A percentile compares a stretch with the other conserved stretches of the same genome.
Evolutionary conservation across 1,284 basidiomycete species (phyloP).

Genomic region (Trichosporon asahii): DNA sequence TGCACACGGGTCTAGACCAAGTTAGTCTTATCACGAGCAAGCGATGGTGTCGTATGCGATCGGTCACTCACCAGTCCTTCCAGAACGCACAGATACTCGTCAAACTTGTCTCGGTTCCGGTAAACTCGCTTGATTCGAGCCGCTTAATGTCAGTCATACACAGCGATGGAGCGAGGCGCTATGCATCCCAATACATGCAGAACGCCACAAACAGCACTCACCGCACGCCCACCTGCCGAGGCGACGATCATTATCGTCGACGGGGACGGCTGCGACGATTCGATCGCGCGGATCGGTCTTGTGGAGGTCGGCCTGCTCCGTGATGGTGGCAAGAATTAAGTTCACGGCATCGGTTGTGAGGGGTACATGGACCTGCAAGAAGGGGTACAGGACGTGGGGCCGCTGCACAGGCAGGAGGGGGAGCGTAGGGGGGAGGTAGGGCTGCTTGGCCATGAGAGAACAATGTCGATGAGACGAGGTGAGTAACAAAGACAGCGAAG

Average conservation of each 20-base stretch:
- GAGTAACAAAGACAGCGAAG: neutral
- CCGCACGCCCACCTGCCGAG: slow-evolving; percentile 47
- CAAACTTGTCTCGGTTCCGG: slow-evolving; percentile 26
- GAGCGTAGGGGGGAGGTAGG: slow-evolving; percentile 42
- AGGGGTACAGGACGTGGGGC: slow-evolving; percentile 43
- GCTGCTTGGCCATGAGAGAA: slow-evolving; percentile 19
- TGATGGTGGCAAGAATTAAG: slow-evolving; percentile 35
- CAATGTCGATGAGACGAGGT: neutral
- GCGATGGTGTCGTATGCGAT: too few relatives aligned
- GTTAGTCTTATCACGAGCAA: neutral
- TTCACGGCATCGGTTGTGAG: slow-evolving; percentile 34
- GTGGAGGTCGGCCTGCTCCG: slow-evolving; percentile 29
- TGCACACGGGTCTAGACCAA: slow-evolving; percentile 34
- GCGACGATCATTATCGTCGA: slow-evolving; percentile 42
- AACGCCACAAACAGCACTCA: slow-evolving; percentile 22
- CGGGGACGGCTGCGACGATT: slow-evolving; percentile 41
- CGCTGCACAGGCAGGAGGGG: slow-evolving; percentile 41
- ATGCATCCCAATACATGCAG: neutral
- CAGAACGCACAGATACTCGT: slow-evolving; percentile 30
- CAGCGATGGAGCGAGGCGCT: neutral
- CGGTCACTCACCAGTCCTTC: slow-evolving; percentile 40
- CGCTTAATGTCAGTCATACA: slow-evolving; percentile 23
- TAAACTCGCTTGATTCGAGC: slow-evolving; percentile 42
- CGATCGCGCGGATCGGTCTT: slow-evolving; percentile 25
- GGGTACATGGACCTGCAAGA: slow-evolving; percentile 32